phyloP scores from a whole-genome alignment of 139 green algal genomes.

The Zygnema cylindricum region DNA sequence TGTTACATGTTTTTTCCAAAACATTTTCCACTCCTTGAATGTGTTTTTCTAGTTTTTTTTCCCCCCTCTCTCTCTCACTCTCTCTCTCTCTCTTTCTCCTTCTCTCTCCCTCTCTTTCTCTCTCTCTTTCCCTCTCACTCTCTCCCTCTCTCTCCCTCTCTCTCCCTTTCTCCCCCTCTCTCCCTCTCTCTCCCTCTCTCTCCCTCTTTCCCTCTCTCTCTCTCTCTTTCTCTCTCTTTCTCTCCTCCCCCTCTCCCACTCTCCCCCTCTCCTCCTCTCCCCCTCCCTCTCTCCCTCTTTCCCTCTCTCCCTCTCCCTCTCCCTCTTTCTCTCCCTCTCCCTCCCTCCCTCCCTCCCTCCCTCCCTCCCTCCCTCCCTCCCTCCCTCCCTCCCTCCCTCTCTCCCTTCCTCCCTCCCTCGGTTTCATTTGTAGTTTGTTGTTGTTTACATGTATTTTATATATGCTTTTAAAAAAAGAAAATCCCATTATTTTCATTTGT shows the following conservation, averaged over 20 bases:
- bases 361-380: background rate
- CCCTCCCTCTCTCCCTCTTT: background rate
- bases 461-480: background rate
- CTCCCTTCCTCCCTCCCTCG: background rate
- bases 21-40: background rate
- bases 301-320: background rate
- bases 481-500: too few species aligned
- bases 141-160: background rate
- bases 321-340: background rate
- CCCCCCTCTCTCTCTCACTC: background rate
- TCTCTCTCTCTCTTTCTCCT: background rate
- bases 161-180: background rate
- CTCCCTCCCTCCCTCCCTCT: background rate
- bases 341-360: background rate
- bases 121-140: background rate
- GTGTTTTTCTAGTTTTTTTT: background rate
- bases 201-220: background rate
- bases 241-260: background rate
- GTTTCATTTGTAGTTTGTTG: background rate
- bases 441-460: background rate
- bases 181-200: background rate
- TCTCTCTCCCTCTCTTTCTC: background rate
- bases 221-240: too few species aligned
- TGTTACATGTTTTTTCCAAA: background rate
- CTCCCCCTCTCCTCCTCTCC: background rate